phyloP scores from a whole-genome alignment of 495 filamentous ascomycete genomes.

The Ascodesmis nigricans region DNA sequence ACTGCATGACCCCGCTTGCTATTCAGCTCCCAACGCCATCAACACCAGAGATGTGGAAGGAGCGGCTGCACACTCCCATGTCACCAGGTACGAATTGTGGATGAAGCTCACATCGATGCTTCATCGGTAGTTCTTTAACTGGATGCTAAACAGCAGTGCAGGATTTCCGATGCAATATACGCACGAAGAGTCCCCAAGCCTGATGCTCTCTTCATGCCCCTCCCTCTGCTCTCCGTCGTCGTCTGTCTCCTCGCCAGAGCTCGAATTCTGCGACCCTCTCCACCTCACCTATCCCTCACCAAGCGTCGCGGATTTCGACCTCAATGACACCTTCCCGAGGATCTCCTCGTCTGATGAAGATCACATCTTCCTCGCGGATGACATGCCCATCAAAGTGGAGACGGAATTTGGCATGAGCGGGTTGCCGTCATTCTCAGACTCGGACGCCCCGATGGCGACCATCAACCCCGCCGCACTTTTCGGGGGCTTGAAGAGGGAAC shows the following conservation, averaged over 20 bases:
- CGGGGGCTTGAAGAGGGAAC: slow-evolving; percentile 44
- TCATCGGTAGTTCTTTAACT: no score
- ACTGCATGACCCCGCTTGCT: slow-evolving; percentile 29
- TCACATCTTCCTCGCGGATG: slow-evolving; percentile 34
- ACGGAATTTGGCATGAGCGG: slow-evolving; percentile 32
- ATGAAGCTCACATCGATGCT: no score
- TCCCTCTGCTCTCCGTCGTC: slow-evolving; percentile 56
- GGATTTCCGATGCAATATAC: no score
- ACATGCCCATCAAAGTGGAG: slow-evolving; percentile 26
- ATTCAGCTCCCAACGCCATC: slow-evolving; percentile 28
- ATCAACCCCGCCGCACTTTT: slow-evolving; percentile 38
- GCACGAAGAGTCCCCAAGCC: slow-evolving; percentile 14
- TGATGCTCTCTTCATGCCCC: slow-evolving; percentile 36
- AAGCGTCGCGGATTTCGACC: slow-evolving; percentile 36
- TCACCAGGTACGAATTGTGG: slow-evolving; percentile 86
- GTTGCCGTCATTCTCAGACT: slow-evolving; percentile 56
- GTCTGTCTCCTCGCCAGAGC: slow-evolving; percentile 54
- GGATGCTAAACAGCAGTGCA: no score
- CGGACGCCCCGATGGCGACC: slow-evolving; percentile 37
- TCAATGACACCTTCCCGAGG: slow-evolving; percentile 40
- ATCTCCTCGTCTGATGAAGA: slow-evolving; percentile 40
- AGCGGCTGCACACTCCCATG: slow-evolving; percentile 52
- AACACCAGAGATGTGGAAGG: slow-evolving; percentile 40
- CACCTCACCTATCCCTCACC: slow-evolving; percentile 62
- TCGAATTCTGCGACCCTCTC: slow-evolving; percentile 83